Conservation (phyloP, 257 asterid species). For the Rhazya stricta region DNA sequence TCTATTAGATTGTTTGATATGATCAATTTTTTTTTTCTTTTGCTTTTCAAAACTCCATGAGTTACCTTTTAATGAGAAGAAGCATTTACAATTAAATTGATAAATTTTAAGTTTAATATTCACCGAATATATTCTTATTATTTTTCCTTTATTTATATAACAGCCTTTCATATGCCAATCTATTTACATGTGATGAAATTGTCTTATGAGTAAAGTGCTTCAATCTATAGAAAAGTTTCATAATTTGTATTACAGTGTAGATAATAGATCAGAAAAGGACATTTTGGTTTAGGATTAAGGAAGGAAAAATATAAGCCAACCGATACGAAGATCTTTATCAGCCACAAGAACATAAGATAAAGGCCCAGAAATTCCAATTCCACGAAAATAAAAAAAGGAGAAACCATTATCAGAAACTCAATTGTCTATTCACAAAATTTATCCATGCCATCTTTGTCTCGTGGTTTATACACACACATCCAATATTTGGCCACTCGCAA, state of each 20-base stretch:
- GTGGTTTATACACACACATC: neutral
- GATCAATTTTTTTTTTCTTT: no score
- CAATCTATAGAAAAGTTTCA: no score
- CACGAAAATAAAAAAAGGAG: constrained; percentile 16
- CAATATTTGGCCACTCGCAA: neutral
- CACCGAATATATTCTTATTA: no score
- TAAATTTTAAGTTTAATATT: no score
- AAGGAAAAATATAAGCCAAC: neutral
- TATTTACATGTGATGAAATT: no score
- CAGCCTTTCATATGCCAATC: no score
- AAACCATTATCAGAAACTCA: neutral
- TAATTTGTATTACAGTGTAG: neutral
- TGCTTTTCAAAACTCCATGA: no score
- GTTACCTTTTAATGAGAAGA: no score
- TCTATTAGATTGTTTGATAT: no score
- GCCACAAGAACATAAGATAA: constrained; percentile 63
- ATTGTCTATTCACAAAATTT: neutral
- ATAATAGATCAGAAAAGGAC: neutral
- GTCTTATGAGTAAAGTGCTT: no score
- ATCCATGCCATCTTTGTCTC: constrained; percentile 17
- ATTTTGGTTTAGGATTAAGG: neutral
- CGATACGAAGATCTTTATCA: constrained; percentile 16
- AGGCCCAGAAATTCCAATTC: constrained; percentile 33
- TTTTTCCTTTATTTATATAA: no score
- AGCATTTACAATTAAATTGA: no score